Percentiles rank a stretch among this genome's conserved stretches.
Conservation (phyloP, 2,329 filamentous ascomycete genomes). For the Neofusicoccum laricinum region DNA sequence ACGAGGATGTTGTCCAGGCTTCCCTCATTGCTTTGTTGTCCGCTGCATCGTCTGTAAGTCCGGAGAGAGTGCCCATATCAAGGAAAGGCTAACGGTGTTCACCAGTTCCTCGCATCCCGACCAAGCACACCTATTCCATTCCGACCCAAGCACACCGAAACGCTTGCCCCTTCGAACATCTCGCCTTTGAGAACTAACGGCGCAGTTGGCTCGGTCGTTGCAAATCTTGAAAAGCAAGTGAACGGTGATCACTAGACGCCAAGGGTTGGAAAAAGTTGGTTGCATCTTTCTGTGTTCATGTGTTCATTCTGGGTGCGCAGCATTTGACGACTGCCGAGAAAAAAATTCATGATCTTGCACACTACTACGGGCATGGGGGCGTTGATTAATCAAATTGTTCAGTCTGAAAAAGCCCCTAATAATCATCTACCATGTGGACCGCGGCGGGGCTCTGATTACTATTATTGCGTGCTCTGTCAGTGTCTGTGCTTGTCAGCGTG, state of each 20-base stretch:
- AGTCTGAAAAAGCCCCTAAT: not conserved
- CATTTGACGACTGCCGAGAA: not conserved
- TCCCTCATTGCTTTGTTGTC: slow-evolving; percentile 82
- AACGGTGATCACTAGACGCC: slow-evolving; percentile 13
- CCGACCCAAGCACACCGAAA: slow-evolving; percentile 52
- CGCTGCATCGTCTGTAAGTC: slow-evolving; percentile 79
- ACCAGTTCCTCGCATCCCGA: slow-evolving; percentile 69
- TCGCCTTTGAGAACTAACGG: slow-evolving; percentile 21
- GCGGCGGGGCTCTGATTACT: not conserved
- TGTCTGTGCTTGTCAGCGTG: not conserved
- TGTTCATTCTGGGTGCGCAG: not conserved
- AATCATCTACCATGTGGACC: not conserved
- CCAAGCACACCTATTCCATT: slow-evolving; percentile 67
- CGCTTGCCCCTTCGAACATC: slow-evolving; percentile 27
- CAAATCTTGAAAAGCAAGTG: slow-evolving; percentile 15
- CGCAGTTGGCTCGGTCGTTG: slow-evolving; percentile 4
- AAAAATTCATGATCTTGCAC: slow-evolving; percentile 6
- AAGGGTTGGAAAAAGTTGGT: not conserved
- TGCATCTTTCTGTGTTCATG: slow-evolving; percentile 3
- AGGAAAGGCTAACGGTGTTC: not conserved
- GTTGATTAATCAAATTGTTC: not conserved
- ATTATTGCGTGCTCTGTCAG: not conserved
- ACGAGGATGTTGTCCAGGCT: slow-evolving; percentile 88
- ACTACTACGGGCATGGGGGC: not conserved
- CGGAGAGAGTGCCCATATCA: not conserved